Base-by-base conservation (phyloP, 139 green algal genomes). In the Diplosphaera chodatii region DNA sequence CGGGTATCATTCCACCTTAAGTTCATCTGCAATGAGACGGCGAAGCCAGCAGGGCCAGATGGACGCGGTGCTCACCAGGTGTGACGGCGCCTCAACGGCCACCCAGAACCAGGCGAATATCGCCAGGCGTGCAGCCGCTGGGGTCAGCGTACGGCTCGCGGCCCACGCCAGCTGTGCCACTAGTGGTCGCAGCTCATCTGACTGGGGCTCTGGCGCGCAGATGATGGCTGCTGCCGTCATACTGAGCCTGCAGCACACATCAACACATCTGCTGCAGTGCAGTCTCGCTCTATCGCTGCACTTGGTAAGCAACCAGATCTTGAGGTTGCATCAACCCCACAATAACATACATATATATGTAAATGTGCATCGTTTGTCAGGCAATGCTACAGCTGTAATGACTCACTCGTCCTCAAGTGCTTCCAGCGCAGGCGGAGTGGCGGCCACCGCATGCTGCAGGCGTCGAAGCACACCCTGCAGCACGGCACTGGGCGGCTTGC, bases 61-160 rank as follows among this genome's bases (percentile, higher is more conserved):
- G 23, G 4, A 63, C 55, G 23, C 55, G 10, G 55, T 3, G 10
- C 62, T 5, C 32, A 76, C 67, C 76, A 72, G 71, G 31, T 72
- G 27, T 41, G 59, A 31, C 5, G 59, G 48, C 0, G 23, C 31
- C 1, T 37, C 62, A 23, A 84, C 84, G 23, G 64, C 56, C 25
- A 90, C 74, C 90, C 89, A 90, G n/a, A 74, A 75, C 83, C 84
- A 91, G 8, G 81, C 75, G 70, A 88, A 79, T 20, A 69, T 62
- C 0, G 80, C 80, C 33, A 87, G 68, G 55, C 62, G 37, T 10
- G 37, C 37, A 48, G 37, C 37, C 21, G 66, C 68, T 25, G 69
- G 55, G 0, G 23, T 32, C 13, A 65, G 31, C 10, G 31, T 48
- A 0, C 56, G 55, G 10, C 64, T 48, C 34, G 63, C 55, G 37